Base-by-base conservation (phyloP, 441 rosid species). In the Metrosideros polymorpha region DNA sequence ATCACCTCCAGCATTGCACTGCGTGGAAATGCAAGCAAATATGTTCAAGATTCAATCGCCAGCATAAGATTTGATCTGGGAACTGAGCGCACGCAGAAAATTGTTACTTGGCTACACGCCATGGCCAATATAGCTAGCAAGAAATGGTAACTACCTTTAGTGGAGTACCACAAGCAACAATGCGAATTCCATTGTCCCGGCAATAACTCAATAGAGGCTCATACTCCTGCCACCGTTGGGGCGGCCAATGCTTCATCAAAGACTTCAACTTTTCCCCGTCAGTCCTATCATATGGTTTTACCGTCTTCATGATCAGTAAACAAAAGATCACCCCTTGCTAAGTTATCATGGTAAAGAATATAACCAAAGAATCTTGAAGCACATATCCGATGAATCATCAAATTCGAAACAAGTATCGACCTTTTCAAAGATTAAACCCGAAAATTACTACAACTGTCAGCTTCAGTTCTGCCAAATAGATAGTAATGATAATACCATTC, bases 131-230 rank as follows among this genome's bases (percentile, higher is more conserved):
- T 71, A 39, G 47, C 79, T 71, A 83, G 61, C 43, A 25, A 83
- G 84, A 27, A 32, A 83, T 18, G 84, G 55, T 50, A 50, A 50
- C 0, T 87, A 97, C 99, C 99, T 94, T 91, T 84, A 96, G 95
- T 19, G 99, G 99, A 92, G 96, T 91, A 87, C 98, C 99, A 82
- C 96, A 94, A 87, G 99, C 98, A 91, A 97, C 93, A 85, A 97
- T 91, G 57, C 83, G 91, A 87, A 96, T 90, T 29, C 93, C 92
- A 87, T 96, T 93, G 79, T 94, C 98, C 10, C 96, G 95, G 84
- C 99, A 97, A 59, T 94, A 97, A 89, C 83, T 94, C 88, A 97
- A 92, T 42, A 97, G 92, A 85, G 96, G 97, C 86, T 96, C 97
- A 39, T 94, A 95, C 84, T 97, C 99, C 89, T 89, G 95, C 99